Conservation (phyloP, 225 moss, liverwort and hornwort species). For the Neckera pumila region DNA sequence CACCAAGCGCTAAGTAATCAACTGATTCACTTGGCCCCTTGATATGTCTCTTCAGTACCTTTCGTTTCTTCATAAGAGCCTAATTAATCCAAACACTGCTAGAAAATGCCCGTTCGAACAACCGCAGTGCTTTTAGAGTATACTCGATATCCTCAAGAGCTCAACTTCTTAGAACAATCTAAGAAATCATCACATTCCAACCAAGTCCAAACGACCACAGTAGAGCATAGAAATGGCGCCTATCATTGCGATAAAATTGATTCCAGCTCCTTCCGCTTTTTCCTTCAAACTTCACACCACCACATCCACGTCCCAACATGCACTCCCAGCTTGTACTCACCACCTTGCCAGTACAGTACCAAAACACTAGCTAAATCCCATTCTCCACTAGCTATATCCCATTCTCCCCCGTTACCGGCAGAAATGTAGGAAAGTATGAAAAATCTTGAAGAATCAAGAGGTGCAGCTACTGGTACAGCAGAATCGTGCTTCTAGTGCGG, state of each 20-base stretch:
- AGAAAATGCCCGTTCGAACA: neutral
- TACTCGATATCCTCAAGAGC: neutral
- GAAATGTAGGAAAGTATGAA: neutral
- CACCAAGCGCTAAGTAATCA: neutral
- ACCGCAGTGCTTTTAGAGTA: neutral
- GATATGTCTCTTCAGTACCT: neutral
- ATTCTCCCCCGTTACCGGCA: neutral
- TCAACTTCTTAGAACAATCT: neutral
- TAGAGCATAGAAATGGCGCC: neutral
- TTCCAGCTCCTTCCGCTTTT: neutral
- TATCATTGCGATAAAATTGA: neutral
- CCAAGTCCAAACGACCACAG: neutral
- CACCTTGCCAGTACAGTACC: neutral
- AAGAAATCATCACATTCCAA: neutral
- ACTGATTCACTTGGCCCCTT: neutral
- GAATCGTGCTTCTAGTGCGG: neutral
- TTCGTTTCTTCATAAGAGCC: neutral
- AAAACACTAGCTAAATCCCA: neutral
- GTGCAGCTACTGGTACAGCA: neutral
- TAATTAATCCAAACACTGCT: neutral
- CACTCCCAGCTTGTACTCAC: neutral
- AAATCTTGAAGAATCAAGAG: neutral
- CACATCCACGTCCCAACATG: neutral
- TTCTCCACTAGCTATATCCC: neutral
- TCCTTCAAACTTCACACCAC: neutral